These are phyloP conservation scores for Gracilaria gracilis DNA, from an alignment of 23 red algal species.

Conservation along the genomic window DNA sequence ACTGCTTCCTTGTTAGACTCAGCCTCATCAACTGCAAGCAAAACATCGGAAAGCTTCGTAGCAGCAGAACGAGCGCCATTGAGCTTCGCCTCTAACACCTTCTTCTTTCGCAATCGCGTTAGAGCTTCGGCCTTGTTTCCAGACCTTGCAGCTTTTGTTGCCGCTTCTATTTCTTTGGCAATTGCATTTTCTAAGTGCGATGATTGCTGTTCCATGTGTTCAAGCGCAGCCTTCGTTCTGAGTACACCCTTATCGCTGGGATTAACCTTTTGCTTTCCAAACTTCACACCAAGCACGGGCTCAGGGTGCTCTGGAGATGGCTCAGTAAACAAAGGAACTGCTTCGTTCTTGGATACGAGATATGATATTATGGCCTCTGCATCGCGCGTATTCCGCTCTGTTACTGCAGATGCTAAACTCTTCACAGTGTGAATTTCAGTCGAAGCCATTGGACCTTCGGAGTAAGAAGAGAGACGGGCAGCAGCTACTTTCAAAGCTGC, in stretches of 20 bases:
- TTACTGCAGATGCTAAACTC: slow-evolving; percentile 52
- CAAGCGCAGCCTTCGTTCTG: slow-evolving; percentile 68
- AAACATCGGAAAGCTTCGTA: slow-evolving; percentile 55
- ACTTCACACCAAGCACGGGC: slow-evolving; percentile 65
- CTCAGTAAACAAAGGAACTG: slow-evolving; percentile 48
- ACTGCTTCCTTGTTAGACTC: slow-evolving; percentile 66
- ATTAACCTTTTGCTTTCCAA: slow-evolving; percentile 47
- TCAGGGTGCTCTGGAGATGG: slow-evolving; percentile 49
- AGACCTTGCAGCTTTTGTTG: slow-evolving; percentile 31
- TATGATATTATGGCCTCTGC: slow-evolving; percentile 75
- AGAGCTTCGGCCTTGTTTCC: slow-evolving; percentile 71
- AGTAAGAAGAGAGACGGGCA: slow-evolving; percentile 24
- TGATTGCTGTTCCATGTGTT: slow-evolving; percentile 56
- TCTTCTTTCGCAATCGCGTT: slow-evolving; percentile 59
- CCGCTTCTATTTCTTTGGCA: slow-evolving; percentile 55
- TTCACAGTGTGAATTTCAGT: slow-evolving; percentile 73
- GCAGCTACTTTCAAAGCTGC: slow-evolving; percentile 59
- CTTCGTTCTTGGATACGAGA: slow-evolving; percentile 53
- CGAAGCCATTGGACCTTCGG: slow-evolving; percentile 53
- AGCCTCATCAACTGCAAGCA: slow-evolving; percentile 73
- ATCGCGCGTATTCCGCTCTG: slow-evolving; percentile 50
- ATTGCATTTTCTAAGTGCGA: slow-evolving; percentile 55
- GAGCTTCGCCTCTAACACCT: slow-evolving; percentile 67
- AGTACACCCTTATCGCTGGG: slow-evolving; percentile 55
- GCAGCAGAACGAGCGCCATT: slow-evolving; percentile 57